These are phyloP conservation scores for Alisma plantagoaquatica DNA, from an alignment of 106 monocot species.

Conservation along the genomic window DNA sequence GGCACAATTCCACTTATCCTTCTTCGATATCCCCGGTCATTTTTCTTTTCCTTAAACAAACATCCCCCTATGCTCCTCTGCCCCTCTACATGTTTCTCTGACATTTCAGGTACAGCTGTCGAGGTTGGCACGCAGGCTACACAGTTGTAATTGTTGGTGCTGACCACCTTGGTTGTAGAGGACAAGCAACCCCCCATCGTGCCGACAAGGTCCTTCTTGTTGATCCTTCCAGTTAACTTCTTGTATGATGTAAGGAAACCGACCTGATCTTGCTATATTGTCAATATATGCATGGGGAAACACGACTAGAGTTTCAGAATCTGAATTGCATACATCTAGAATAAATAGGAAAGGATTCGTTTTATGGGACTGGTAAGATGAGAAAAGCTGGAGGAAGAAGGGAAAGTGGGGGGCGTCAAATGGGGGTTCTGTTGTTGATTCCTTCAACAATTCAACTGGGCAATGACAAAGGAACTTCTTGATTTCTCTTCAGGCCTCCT, in stretches of 20 bases:
- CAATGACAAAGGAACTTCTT: not conserved
- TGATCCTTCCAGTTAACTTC: not conserved
- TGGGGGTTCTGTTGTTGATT: not conserved
- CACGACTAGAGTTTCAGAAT: too few relatives aligned
- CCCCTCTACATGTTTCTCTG: not conserved
- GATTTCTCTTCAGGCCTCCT: not conserved
- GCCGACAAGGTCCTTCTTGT: too few relatives aligned
- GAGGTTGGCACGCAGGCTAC: not conserved
- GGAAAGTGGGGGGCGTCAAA: not conserved
- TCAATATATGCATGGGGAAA: not conserved
- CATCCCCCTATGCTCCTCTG: not conserved
- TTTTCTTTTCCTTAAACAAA: not conserved
- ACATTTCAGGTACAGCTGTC: not conserved
- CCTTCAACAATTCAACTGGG: not conserved
- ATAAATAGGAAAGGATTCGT: not conserved
- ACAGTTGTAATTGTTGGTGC: not conserved
- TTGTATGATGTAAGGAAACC: not conserved
- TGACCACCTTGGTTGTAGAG: constrained; percentile 11
- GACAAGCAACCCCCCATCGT: constrained; percentile 53
- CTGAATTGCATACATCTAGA: not conserved
- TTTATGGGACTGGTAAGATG: too few relatives aligned
- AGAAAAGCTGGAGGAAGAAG: not conserved
- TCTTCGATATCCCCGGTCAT: constrained; percentile 8
- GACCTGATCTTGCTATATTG: not conserved
- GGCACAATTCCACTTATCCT: constrained; percentile 17